Evolutionary conservation across 129 eudicot species (phyloP).

Genomic region (Pittosporum tobira): DNA sequence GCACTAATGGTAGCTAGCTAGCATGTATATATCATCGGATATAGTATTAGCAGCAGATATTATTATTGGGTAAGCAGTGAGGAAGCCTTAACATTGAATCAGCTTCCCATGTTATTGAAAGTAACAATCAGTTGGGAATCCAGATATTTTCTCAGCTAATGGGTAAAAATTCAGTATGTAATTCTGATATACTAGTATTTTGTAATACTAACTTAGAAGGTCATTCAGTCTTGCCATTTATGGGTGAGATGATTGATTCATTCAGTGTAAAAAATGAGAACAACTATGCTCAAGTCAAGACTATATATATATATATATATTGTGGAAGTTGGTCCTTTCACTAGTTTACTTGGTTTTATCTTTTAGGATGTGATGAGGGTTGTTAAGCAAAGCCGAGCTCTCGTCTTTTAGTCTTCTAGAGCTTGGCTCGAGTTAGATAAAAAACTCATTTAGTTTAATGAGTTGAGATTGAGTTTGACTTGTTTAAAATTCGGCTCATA

Average conservation of each 20-base stretch:
- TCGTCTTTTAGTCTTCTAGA: too few species aligned
- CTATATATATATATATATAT: too few species aligned
- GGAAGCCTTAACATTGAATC: slow-evolving; percentile 9
- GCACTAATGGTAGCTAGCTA: slow-evolving; percentile 5
- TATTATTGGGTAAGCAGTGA: slow-evolving; percentile 6
- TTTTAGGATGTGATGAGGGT: too few species aligned
- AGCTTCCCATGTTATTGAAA: neutral
- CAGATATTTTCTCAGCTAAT: neutral
- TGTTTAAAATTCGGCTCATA: too few species aligned
- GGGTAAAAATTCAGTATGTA: neutral
- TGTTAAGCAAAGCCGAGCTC: too few species aligned
- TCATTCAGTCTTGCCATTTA: neutral
- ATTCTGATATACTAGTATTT: neutral
- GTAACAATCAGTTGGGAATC: neutral
- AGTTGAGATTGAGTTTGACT: too few species aligned
- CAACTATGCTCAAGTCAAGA: neutral
- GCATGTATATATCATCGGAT: slow-evolving; percentile 9
- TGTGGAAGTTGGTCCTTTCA: neutral
- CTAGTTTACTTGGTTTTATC: too few species aligned
- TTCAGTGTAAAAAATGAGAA: neutral
- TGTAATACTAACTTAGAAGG: slow-evolving; percentile 4
- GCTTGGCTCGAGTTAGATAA: too few species aligned
- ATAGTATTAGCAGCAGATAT: slow-evolving; percentile 18
- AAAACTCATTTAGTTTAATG: too few species aligned
- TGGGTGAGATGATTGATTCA: neutral